Evolutionary conservation across 2,329 filamentous ascomycete genomes (phyloP).

Genomic region (Colletotrichum sp.): DNA sequence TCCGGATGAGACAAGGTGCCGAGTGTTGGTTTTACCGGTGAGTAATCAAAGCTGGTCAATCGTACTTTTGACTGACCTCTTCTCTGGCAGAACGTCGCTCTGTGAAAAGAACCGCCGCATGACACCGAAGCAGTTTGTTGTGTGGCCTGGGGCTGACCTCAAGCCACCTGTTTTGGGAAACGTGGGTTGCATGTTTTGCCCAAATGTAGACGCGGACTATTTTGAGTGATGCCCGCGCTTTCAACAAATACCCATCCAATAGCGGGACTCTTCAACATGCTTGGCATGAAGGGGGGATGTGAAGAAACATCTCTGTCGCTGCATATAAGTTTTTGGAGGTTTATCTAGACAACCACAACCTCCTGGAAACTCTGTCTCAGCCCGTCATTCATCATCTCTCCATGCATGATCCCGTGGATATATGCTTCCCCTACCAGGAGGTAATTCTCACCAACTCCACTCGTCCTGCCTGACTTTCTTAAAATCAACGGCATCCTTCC

Average conservation of each 20-base stretch:
- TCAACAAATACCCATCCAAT: neutral
- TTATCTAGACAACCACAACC: neutral
- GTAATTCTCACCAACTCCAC: neutral
- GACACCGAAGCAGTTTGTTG: neutral
- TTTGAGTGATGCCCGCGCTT: neutral
- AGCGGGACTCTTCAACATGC: neutral
- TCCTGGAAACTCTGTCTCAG: neutral
- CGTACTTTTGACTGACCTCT: neutral
- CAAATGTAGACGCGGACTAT: neutral
- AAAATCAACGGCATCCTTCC: constrained; percentile 1
- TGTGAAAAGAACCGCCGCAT: neutral
- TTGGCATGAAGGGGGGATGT: neutral
- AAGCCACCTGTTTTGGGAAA: neutral
- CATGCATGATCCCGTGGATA: constrained; percentile 5
- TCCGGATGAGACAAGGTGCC: neutral
- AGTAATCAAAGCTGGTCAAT: neutral
- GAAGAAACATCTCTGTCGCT: neutral
- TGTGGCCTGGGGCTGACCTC: neutral
- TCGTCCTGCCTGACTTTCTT: neutral
- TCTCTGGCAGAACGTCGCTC: neutral
- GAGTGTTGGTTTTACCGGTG: neutral
- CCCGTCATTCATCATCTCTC: neutral
- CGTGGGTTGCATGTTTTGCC: neutral
- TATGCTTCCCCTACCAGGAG: neutral
- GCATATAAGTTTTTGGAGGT: neutral